phyloP scores from a whole-genome alignment of 352 stramenopile genomes.

The Pythium dissotocum region DNA sequence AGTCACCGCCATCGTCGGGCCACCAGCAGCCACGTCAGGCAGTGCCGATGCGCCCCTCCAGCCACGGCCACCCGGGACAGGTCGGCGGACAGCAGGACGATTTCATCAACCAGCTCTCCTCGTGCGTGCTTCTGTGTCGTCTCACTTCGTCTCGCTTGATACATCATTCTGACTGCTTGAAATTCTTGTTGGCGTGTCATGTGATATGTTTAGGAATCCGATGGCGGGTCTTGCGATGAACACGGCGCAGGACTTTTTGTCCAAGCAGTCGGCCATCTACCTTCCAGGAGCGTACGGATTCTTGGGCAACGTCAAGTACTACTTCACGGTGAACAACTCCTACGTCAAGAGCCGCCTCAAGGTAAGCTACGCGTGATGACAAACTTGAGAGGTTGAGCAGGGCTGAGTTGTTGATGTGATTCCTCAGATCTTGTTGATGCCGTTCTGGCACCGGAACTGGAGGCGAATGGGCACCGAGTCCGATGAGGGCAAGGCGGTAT shows the following conservation, averaged over 20 bases:
- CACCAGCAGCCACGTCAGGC: constrained; percentile 12
- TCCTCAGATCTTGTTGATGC: constrained; percentile 75
- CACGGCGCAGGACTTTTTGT: constrained; percentile 77
- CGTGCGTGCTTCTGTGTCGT: constrained; percentile 31
- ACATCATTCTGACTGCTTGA: background rate
- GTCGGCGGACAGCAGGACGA: constrained; percentile 42
- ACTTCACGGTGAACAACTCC: constrained; percentile 90
- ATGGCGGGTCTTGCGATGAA: constrained; percentile 88
- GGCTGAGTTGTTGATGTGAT: background rate
- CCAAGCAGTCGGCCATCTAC: constrained; percentile 83
- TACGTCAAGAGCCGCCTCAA: constrained; percentile 89
- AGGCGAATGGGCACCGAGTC: constrained; percentile 65
- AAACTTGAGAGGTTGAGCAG: background rate
- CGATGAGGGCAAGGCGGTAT: constrained; percentile 60
- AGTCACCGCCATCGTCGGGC: background rate
- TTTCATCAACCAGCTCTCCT: constrained; percentile 79
- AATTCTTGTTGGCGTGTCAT: constrained; percentile 1
- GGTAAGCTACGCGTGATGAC: constrained; percentile 31
- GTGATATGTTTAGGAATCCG: constrained; percentile 57
- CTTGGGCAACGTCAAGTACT: constrained; percentile 86
- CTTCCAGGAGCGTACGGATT: constrained; percentile 75
- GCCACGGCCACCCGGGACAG: background rate
- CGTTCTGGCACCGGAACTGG: constrained; percentile 89
- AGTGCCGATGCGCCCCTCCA: constrained; percentile 2
- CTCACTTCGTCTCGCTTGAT: background rate